phyloP scores from a whole-genome alignment of 2,329 filamentous ascomycete species.

The Fusarium illudens region DNA sequence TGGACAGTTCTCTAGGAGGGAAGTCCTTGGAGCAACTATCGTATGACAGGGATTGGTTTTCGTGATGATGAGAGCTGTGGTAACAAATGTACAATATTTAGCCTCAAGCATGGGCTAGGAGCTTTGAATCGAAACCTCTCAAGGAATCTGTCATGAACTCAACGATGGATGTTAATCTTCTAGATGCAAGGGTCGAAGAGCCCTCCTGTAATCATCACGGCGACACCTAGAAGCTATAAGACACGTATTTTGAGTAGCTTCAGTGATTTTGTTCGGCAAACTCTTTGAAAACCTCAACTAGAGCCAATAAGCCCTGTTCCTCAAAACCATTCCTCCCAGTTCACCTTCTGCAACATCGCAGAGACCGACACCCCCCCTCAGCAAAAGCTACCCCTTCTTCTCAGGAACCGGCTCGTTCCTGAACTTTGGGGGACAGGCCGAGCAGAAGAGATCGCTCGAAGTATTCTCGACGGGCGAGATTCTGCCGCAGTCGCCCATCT shows the following conservation, averaged over 20 bases:
- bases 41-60: neutral
- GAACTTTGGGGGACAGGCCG: neutral
- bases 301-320: neutral
- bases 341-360: neutral
- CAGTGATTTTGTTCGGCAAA: neutral
- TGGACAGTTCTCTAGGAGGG: neutral
- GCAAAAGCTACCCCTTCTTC: too few species aligned
- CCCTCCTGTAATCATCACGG: neutral
- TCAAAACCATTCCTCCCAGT: neutral
- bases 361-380: too few species aligned
- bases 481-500: neutral
- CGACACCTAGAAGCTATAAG: neutral
- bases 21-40: too few species aligned
- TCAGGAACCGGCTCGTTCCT: neutral
- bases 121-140: too few species aligned
- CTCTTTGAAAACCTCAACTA: neutral
- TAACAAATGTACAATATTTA: neutral
- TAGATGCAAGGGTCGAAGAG: neutral
- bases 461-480: neutral
- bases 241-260: neutral
- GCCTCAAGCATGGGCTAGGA: too few species aligned
- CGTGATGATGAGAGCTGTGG: too few species aligned
- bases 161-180: neutral
- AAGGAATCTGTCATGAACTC: too few species aligned
- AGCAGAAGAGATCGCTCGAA: neutral